Conservation (phyloP, 179 eudicot species). For the Patellifolia procumbens region DNA sequence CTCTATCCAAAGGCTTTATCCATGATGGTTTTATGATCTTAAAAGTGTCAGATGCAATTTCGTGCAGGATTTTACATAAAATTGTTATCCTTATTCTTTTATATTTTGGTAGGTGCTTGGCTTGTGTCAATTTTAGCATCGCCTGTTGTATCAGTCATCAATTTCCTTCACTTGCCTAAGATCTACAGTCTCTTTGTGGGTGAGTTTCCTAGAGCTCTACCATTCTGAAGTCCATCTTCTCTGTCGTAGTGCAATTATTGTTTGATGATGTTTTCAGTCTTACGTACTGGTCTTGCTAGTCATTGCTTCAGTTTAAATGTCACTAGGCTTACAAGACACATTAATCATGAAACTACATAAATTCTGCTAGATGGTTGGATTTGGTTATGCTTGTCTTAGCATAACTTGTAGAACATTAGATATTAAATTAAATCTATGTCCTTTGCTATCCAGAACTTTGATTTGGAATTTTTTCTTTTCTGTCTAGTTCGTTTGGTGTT, state of each 20-base stretch:
- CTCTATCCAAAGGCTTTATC: not conserved
- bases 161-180: conserved; percentile 67
- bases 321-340: not conserved
- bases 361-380: not conserved
- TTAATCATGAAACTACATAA: not conserved
- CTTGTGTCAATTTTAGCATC: conserved; percentile 73
- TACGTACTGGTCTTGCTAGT: not conserved
- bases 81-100: not conserved
- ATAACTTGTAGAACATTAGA: not conserved
- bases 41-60: not conserved
- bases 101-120: conserved; percentile 61
- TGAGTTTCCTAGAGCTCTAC: conserved; percentile 30
- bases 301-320: not conserved
- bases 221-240: not conserved
- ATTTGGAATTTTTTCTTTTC: conserved; percentile 8
- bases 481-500: conserved; percentile 74
- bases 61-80: not conserved
- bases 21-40: not conserved
- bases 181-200: conserved; percentile 72
- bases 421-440: not conserved
- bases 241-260: not conserved
- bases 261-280: not conserved
- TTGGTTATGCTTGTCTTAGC: conserved; percentile 17
- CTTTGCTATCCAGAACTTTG: conserved; percentile 12
- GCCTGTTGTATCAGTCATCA: conserved; percentile 53